These are phyloP conservation scores for Salix dunnii DNA, from an alignment of 345 rosid species.

Conservation along the genomic window DNA sequence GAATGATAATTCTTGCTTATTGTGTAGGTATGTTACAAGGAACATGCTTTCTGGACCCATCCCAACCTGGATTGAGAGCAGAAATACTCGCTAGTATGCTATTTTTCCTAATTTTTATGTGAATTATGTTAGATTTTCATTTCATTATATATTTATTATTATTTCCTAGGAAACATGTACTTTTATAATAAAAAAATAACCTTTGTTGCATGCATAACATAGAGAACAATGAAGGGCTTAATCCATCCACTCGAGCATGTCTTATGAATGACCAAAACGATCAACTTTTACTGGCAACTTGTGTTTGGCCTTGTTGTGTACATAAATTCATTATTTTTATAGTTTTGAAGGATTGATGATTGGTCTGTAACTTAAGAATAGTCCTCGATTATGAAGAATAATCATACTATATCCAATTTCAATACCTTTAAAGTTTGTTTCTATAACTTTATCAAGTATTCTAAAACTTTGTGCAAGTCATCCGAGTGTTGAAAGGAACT, in stretches of 20 bases:
- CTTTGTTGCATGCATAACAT: neutral
- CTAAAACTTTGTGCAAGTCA: neutral
- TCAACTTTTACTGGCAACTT: neutral
- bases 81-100: conserved; percentile 9
- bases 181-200: neutral
- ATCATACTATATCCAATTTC: neutral
- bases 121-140: neutral
- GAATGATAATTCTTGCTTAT: neutral
- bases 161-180: neutral
- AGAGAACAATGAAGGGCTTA: neutral
- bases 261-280: neutral
- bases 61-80: conserved; percentile 6
- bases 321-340: neutral
- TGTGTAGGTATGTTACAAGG: conserved; percentile 10
- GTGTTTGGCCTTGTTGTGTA: neutral
- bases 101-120: neutral
- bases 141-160: neutral
- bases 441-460: neutral
- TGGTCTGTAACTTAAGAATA: neutral
- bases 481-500: neutral
- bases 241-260: neutral
- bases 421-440: neutral
- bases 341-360: neutral
- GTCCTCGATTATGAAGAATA: neutral
- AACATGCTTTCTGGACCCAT: conserved; percentile 16